Evolutionary conservation across 495 filamentous ascomycete genomes (phyloP).

Genomic region (Tuber aestivum): DNA sequence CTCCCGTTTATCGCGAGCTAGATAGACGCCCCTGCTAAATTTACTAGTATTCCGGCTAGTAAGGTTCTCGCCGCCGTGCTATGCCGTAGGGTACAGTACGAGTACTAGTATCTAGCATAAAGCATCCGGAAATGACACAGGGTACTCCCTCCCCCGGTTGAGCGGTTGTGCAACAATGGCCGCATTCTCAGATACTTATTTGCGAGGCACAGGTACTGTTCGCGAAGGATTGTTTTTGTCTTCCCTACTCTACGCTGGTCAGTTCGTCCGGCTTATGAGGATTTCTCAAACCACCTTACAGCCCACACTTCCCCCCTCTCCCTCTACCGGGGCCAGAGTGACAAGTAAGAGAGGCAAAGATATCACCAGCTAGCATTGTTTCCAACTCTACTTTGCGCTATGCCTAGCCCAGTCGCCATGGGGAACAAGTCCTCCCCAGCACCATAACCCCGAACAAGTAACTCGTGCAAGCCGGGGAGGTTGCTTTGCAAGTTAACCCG

Average conservation of each 20-base stretch:
- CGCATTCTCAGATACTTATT: neutral
- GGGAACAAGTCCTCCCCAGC: neutral
- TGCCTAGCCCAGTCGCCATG: neutral
- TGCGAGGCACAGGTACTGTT: neutral
- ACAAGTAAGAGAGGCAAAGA: neutral
- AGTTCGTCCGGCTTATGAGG: neutral
- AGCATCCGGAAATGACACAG: neutral
- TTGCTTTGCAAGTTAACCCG: neutral
- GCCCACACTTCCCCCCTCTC: neutral
- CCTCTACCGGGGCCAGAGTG: neutral
- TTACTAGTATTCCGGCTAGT: neutral
- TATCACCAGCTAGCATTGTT: neutral
- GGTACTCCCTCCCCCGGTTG: neutral
- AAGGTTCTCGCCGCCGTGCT: neutral
- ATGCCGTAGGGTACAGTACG: neutral
- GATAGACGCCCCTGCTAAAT: neutral
- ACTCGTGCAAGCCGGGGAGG: neutral
- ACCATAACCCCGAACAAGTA: neutral
- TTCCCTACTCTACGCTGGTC: neutral
- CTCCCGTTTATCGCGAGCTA: neutral
- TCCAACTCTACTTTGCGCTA: neutral
- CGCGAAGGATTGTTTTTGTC: neutral
- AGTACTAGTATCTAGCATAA: neutral
- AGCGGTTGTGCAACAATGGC: neutral
- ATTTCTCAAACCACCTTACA: neutral